These are phyloP conservation scores for Tolypocladium inflatum DNA, from an alignment of 2,329 filamentous ascomycete genomes.

Conservation along the genomic window DNA sequence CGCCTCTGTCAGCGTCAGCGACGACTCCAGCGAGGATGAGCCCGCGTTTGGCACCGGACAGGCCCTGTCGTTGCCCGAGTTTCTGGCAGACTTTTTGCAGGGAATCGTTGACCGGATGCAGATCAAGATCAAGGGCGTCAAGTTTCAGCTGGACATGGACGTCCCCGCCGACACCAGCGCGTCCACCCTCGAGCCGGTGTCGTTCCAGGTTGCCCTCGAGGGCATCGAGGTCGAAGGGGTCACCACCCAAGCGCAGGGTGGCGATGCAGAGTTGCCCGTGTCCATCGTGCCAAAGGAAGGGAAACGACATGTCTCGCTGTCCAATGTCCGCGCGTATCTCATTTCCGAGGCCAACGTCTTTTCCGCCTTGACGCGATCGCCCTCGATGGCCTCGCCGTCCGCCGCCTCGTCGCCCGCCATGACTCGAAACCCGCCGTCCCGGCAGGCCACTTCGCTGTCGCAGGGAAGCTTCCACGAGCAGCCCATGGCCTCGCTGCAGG, in stretches of 20 bases:
- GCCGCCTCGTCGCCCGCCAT: slow-evolving; percentile 42
- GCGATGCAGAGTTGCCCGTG: slow-evolving; percentile 17
- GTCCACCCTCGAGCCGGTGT: slow-evolving; percentile 43
- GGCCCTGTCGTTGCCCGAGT: slow-evolving; percentile 56
- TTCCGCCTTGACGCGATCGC: slow-evolving; percentile 46
- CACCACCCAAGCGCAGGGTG: slow-evolving; percentile 27
- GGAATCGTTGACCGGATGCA: slow-evolving; percentile 65
- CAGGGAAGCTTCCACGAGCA: slow-evolving; percentile 16
- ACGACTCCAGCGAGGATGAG: slow-evolving; percentile 55
- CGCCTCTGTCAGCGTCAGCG: slow-evolving; percentile 50
- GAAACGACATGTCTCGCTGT: slow-evolving; percentile 55
- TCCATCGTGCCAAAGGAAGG: slow-evolving; percentile 45
- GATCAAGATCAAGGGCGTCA: slow-evolving; percentile 55
- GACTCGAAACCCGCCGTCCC: slow-evolving; percentile 24
- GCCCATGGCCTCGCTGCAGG: slow-evolving; percentile 13
- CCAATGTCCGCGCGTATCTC: slow-evolving; percentile 52
- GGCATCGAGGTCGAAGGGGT: slow-evolving; percentile 59
- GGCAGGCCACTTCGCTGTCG: slow-evolving; percentile 18
- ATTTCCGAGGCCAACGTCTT: slow-evolving; percentile 61
- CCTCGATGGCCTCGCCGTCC: slow-evolving; percentile 37
- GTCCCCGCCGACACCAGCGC: slow-evolving; percentile 38
- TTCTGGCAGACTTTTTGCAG: slow-evolving; percentile 63
- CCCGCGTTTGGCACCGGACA: slow-evolving; percentile 58
- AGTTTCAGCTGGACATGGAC: slow-evolving; percentile 55
- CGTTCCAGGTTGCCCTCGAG: slow-evolving; percentile 56